Base-by-base conservation (phyloP, 352 stramenopile species). In the Globisporangium canariense region DNA sequence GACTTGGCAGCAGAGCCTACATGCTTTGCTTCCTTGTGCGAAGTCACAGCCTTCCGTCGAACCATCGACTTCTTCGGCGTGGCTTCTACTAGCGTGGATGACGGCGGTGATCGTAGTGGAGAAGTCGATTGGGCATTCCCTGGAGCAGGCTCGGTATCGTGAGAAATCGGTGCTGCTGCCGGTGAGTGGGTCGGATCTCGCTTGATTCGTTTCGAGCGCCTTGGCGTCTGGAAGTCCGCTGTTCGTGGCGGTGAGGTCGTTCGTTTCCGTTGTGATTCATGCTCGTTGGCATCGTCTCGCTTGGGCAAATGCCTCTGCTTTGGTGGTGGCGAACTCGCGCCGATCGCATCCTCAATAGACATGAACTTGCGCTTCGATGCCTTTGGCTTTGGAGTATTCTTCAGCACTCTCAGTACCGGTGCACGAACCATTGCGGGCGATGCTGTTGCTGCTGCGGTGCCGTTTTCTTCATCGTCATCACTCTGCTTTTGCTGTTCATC, bases 171-270 rank as follows among this genome's bases (percentile, higher is more conserved):
- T n/a, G 38, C 22, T 4, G 6, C 28, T 7, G 25, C 16, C 2
- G 60, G 60, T 2, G 60, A 66, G 5, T 56, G 60, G 0, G 16
- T 60, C 13, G 60, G 60, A 10, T 66, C 51, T 30, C 30, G 60
- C 25, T 38, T 66, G 51, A 54, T 55, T 3, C 60, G 51, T 22
- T 66, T 66, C 28, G 50, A 60, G 20, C 50, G 41, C 13, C 50
- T 53, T 0, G 60, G 60, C 8, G 60, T 66, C 36, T 58, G 58
- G 3, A 64, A 14, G 32, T 20, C 41, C 34, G 57, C 22, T 55
- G 57, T 36, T n/a, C 16, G 28, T 45, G 46, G 25, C 4, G 10
- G 28, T 5, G 52, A 18, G 13, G 5, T 4, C 1, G 36, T 14
- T 40, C 9, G 30, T 46, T 13, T 32, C 32, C 20, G 11, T n/a